Evolutionary conservation across 495 filamentous ascomycete species (phyloP), one percentile per base, ranked within the genome.

Genomic region (Barbatosphaeria neglecta): DNA sequence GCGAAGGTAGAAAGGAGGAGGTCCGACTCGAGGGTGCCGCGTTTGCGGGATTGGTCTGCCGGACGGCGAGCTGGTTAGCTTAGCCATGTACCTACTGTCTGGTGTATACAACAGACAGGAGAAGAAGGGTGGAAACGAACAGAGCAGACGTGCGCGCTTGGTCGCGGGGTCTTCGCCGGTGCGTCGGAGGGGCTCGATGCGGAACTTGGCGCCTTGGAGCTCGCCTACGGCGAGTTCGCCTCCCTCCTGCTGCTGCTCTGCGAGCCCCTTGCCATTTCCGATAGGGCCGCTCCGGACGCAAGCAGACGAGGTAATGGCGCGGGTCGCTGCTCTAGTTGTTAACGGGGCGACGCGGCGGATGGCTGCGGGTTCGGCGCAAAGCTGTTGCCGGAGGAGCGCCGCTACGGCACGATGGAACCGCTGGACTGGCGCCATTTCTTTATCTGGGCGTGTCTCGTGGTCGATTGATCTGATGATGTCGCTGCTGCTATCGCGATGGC

Each of bases 1-100:
- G 92, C 93, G 62, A 98, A 98, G 51, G 92, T 98, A 33, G 87
- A 95, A 49, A 97, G 84, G 51, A 98, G 78, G 23, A 98, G 83
- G 66, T 98, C 92, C 45, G 84, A 85, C 61, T 98, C 92, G 50
- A 97, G 85, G 46, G 87, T 97, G 43, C 92, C 92, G 55, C 92
- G 82, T 67, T 98, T 98, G 48, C 92, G 85, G 65, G 86, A 92
- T 67, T 98, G 92, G 68, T 98, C 89, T 95, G 54, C 49, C 38
- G 4, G 17, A 16, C 47, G n/a, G 20, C 17, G 41, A 7, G 10
- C 16, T 48, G 16, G 50, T 52, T 48, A 39, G 37, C 25, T 45
- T 8, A 23, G n/a, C 31, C 25, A 31, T 48, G 40, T 46, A 50
- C 22, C 24, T 31, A 38, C 6, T 9, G 23, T 33, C 18, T 37